These are phyloP conservation scores for Ilyonectria robusta DNA, from an alignment of 2,329 filamentous ascomycete genomes.

Conservation along the genomic window DNA sequence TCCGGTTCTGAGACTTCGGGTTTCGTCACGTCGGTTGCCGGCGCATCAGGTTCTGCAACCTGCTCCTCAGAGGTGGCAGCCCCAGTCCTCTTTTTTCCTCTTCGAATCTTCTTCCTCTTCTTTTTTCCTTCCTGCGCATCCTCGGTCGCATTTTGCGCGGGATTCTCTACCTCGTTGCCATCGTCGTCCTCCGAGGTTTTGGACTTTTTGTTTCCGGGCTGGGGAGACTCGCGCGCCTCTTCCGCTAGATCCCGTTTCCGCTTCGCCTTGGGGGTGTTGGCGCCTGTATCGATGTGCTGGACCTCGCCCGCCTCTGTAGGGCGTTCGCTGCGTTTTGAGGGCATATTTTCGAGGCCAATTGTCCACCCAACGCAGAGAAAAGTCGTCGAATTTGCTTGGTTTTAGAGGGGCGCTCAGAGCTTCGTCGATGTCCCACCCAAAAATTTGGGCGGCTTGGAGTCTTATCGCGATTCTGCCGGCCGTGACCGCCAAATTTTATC, in stretches of 20 bases:
- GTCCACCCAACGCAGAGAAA: constrained; percentile 16
- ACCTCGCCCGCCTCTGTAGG: constrained; percentile 39
- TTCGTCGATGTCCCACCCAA: constrained; percentile 35
- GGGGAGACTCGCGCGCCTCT: constrained; percentile 45
- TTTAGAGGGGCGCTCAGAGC: constrained; percentile 34
- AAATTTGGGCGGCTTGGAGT: constrained; percentile 51
- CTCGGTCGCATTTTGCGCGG: constrained; percentile 26
- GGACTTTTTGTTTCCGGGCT: constrained; percentile 54
- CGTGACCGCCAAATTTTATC: constrained; percentile 55
- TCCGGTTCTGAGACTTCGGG: constrained; percentile 52
- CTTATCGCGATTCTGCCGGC: constrained; percentile 57
- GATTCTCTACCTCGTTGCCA: constrained; percentile 17
- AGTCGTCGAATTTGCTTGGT: constrained; percentile 20
- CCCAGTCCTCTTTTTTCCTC: constrained; percentile 41
- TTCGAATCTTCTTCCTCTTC: constrained; percentile 43
- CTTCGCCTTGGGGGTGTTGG: constrained; percentile 48
- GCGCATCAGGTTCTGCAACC: constrained; percentile 9
- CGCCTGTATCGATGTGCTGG: constrained; percentile 50
- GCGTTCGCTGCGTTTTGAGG: constrained; percentile 60
- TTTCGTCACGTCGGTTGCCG: constrained; percentile 42
- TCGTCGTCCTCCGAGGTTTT: constrained; percentile 44
- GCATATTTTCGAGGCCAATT: constrained; percentile 52
- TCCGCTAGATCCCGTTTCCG: constrained; percentile 54
- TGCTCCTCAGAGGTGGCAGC: constrained; percentile 35
- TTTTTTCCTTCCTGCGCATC: constrained; percentile 41